Evolutionary conservation across 2,329 filamentous ascomycete genomes (phyloP).

Genomic region (Macroventuria anomochaeta): DNA sequence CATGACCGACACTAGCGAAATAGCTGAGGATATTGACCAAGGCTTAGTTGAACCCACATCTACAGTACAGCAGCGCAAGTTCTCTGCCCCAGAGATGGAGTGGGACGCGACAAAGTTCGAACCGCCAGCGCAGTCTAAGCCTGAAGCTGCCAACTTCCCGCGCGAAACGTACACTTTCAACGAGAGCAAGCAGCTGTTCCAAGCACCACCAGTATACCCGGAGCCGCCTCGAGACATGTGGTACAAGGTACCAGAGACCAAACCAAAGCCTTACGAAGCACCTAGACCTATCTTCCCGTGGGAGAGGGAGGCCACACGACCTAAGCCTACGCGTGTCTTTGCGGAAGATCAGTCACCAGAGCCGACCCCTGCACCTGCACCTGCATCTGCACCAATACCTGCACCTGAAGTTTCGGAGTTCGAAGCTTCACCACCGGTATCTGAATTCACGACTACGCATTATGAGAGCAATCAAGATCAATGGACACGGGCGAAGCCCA

Average conservation of each 20-base stretch:
- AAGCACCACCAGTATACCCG: conserved; percentile 77
- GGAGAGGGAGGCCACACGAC: conserved; percentile 72
- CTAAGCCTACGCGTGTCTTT: conserved; percentile 71
- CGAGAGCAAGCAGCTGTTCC: conserved; percentile 74
- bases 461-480: conserved; percentile 31
- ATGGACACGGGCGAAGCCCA: conserved; percentile 13
- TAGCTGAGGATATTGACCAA: conserved; percentile 53
- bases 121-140: conserved; percentile 70
- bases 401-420: conserved; percentile 34
- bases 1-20: conserved; percentile 52
- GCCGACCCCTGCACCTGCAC: conserved; percentile 49
- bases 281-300: conserved; percentile 85
- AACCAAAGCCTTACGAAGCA: conserved; percentile 64
- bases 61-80: conserved; percentile 57
- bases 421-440: conserved; percentile 27
- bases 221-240: conserved; percentile 88
- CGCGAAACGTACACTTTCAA: conserved; percentile 83
- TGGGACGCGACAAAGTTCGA: conserved; percentile 66
- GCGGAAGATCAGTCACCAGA: conserved; percentile 58
- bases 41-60: conserved; percentile 53
- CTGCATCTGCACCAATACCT: background rate
- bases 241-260: conserved; percentile 74
- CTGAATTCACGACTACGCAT: conserved; percentile 40
- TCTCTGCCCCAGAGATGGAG: conserved; percentile 64
- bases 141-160: conserved; percentile 86